These are phyloP conservation scores for Terfezia claveryi DNA, from an alignment of 495 filamentous ascomycete genomes.

Conservation along the genomic window DNA sequence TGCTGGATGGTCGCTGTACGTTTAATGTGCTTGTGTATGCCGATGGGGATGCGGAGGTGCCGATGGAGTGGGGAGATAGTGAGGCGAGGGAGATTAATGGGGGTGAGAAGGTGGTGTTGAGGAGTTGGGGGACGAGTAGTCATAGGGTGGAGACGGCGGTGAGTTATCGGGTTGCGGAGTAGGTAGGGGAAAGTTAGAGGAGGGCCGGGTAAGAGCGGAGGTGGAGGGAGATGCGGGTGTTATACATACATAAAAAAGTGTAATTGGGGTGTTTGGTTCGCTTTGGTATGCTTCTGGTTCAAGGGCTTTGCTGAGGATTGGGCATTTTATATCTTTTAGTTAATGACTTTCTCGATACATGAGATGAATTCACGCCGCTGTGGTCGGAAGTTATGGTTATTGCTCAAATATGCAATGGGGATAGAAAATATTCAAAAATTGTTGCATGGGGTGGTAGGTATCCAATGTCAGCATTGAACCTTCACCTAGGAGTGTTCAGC, in stretches of 20 bases:
- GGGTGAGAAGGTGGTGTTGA: conserved; percentile 82
- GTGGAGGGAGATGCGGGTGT: background rate
- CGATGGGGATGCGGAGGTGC: conserved; percentile 87
- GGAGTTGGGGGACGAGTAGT: conserved; percentile 85
- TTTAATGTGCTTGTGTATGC: conserved; percentile 98
- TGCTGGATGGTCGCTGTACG: conserved; percentile 79
- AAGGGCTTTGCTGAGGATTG: no score
- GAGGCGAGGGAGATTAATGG: conserved; percentile 95
- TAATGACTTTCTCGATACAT: no score
- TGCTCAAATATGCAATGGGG: no score
- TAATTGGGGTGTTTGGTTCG: background rate
- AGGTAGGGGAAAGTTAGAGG: conserved; percentile 6
- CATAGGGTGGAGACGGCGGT: conserved; percentile 88
- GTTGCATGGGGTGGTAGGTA: no score
- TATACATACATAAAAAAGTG: background rate
- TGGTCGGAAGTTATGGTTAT: no score
- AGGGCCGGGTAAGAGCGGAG: background rate
- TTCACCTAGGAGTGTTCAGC: no score
- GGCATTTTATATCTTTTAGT: no score
- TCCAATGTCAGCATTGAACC: no score
- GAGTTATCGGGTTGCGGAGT: conserved; percentile 50
- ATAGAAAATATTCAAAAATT: no score
- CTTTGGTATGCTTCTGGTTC: background rate
- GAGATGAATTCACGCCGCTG: no score
- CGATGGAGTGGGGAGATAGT: conserved; percentile 95